These are phyloP conservation scores for Ichthyophthirius multifiliis DNA, from an alignment of 169 alveolate species.

Conservation along the genomic window DNA sequence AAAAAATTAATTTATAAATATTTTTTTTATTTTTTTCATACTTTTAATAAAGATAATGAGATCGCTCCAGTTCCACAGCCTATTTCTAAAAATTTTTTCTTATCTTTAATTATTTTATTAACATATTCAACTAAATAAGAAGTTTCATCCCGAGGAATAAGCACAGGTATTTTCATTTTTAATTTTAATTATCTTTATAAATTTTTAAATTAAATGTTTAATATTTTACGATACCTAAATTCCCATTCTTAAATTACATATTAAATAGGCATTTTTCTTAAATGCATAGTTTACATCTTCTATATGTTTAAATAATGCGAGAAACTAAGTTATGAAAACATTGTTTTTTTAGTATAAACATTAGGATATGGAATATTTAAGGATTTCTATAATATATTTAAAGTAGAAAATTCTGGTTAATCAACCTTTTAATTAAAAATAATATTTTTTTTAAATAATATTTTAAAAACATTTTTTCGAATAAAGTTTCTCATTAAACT, in stretches of 20 bases:
- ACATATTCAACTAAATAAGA: not conserved
- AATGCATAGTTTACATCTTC: not conserved
- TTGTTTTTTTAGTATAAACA: not conserved
- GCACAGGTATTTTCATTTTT: not conserved
- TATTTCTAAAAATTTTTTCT: not conserved
- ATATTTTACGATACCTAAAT: too few species aligned
- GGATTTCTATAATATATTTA: not conserved
- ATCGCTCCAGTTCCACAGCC: not conserved
- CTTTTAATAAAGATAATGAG: not conserved
- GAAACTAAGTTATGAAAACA: not conserved
- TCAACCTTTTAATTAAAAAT: not conserved
- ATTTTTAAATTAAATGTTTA: too few species aligned
- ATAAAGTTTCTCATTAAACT: too few species aligned
- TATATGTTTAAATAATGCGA: not conserved
- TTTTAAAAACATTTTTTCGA: too few species aligned
- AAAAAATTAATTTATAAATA: not conserved
- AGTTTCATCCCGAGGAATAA: not conserved
- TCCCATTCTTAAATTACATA: constrained; percentile 1
- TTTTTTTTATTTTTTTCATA: not conserved
- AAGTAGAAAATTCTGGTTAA: not conserved
- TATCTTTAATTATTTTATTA: not conserved
- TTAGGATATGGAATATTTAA: constrained; percentile 4
- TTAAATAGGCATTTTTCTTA: not conserved
- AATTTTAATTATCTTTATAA: not conserved
- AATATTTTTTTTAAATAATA: too few species aligned